Base-by-base conservation (phyloP, 2,329 filamentous ascomycete genomes). In the Fusarium chuoi region DNA sequence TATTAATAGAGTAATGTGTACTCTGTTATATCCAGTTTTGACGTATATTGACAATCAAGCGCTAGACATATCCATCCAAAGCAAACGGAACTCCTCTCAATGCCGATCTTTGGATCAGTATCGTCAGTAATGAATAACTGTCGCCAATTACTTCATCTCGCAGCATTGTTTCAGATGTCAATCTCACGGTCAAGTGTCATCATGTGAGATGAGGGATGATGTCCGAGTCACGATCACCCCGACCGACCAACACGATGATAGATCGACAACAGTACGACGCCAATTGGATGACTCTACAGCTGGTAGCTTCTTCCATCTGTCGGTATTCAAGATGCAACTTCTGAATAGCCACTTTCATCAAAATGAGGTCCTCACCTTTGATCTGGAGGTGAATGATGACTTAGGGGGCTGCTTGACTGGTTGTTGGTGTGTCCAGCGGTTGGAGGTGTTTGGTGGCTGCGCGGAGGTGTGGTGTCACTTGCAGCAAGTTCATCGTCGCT, bases 381-480 rank as follows among this genome's bases (percentile, higher is more conserved):
- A n/a, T 41, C 22, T n/a, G 18, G 39, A 15, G 13, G 39, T 22
- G 7, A n/a, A 7, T n/a, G 39, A n/a, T 41, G 12, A 10, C 22
- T 41, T 18, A 26, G 17, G 0, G 7, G 5, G 17, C n/a, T 13
- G 17, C 0, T 20, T 26, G 24, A 26, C 24, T 18, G 17, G 3
- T 26, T 8, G 4, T 20, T 45, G 42, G 4, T 3, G 17, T 24
- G 10, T 26, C 42, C 3, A 6, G 6, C 4, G 17, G 7, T 26
- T 26, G 42, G 1, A 0, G 42, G 11, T 26, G 42, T 24, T 18
- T 13, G 1, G 7, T 26, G n/a, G 3, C n/a, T 45, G n/a, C n/a
- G 5, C 18, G 15, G n/a, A 18, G 8, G 0, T 17, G 6, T 9
- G 11, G 17, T 26, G 17, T 6, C n/a, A 8, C 15, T 7, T 0